These are phyloP conservation scores for Candida sithepensis DNA, from an alignment of 805 yeast species.

Conservation along the genomic window DNA sequence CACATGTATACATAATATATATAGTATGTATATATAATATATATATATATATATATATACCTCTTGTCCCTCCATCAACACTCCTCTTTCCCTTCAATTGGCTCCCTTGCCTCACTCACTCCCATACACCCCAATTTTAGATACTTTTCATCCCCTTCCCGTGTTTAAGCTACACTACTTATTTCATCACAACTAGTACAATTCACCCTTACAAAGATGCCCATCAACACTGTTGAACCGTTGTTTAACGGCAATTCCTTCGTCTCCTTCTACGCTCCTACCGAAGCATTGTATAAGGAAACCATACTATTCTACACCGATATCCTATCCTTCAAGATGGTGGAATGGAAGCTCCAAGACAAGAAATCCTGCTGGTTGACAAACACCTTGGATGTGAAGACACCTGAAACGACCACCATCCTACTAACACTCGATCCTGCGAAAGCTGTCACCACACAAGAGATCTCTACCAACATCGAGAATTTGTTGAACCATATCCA, in stretches of 20 bases:
- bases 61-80: too few species aligned
- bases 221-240: conserved; percentile 23
- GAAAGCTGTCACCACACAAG: conserved; percentile 25
- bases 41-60: too few species aligned
- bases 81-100: too few species aligned
- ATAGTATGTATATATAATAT: too few species aligned
- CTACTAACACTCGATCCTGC: conserved; percentile 22
- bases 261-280: conserved; percentile 51
- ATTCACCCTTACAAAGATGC: conserved; percentile 8
- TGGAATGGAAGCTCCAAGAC: conserved; percentile 31
- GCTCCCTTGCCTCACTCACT: too few species aligned
- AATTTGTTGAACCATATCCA: conserved; percentile 26
- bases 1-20: too few species aligned
- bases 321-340: conserved; percentile 24
- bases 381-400: conserved; percentile 15
- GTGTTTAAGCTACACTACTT: too few species aligned
- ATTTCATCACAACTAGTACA: too few species aligned
- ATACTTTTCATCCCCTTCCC: too few species aligned
- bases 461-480: conserved; percentile 25
- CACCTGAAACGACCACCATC: conserved; percentile 24
- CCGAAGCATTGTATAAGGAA: conserved; percentile 37
- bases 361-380: conserved; percentile 31
- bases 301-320: conserved; percentile 57
- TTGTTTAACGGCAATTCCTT: conserved; percentile 56
- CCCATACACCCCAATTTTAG: too few species aligned